These are phyloP conservation scores for Fremontodendron californicum DNA, from an alignment of 345 rosid species.

Conservation along the genomic window DNA sequence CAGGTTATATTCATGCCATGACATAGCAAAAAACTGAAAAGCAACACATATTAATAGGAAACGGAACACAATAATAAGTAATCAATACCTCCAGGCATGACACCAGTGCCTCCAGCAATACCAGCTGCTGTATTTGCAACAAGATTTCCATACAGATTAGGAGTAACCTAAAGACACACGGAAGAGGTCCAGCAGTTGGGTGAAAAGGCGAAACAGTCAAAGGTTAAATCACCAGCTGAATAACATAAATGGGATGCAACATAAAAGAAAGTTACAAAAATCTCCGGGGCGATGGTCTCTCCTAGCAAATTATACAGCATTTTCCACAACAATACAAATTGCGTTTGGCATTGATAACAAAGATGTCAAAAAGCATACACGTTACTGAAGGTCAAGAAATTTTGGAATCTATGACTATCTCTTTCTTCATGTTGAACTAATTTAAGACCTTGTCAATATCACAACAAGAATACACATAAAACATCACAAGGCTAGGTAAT, in stretches of 20 bases:
- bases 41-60: neutral
- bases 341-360: neutral
- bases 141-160: conserved; percentile 2
- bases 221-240: neutral
- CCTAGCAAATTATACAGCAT: neutral
- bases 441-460: neutral
- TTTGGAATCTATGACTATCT: neutral
- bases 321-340: neutral
- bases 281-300: neutral
- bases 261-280: neutral
- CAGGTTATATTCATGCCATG: neutral
- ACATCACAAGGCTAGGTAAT: neutral
- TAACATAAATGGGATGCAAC: neutral
- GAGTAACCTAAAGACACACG: neutral
- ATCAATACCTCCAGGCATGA: neutral
- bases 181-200: neutral
- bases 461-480: no score
- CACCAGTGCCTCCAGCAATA: conserved; percentile 87
- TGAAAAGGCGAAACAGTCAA: neutral
- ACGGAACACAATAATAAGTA: neutral
- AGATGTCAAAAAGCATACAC: neutral
- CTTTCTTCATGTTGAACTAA: neutral
- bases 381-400: neutral
- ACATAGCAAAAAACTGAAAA: neutral
- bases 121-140: conserved; percentile 1